Percentiles rank a stretch among this genome's conserved stretches.
These are phyloP conservation scores for Rhexocercosporidium sp. DNA, from an alignment of 2,329 filamentous ascomycete genomes.

Conservation along the genomic window DNA sequence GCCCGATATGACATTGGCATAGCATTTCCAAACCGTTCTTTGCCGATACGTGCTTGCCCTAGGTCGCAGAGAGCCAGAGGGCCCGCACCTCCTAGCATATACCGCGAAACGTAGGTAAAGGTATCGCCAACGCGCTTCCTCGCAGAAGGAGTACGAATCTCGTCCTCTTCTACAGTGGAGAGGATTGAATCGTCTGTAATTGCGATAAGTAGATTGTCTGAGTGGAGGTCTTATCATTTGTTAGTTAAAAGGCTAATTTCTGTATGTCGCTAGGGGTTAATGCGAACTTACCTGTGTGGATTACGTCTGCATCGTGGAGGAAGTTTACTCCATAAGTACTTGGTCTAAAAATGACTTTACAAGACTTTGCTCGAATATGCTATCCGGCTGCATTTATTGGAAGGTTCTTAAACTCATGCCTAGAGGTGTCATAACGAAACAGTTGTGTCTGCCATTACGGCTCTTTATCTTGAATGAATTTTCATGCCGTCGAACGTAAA, in stretches of 20 bases:
- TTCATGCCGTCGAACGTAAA: conserved; percentile 43
- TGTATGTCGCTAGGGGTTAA: background rate
- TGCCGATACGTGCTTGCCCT: conserved; percentile 24
- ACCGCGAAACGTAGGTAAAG: conserved; percentile 22
- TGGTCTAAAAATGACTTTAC: conserved; percentile 17
- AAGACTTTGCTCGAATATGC: conserved; percentile 17
- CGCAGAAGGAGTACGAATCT: conserved; percentile 22
- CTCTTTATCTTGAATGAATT: conserved; percentile 44
- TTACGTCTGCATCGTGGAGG: conserved; percentile 24
- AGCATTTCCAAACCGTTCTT: conserved; percentile 10
- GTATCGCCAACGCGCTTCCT: conserved; percentile 25
- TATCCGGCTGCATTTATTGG: conserved; percentile 33
- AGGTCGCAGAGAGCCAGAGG: conserved; percentile 24
- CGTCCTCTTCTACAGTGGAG: conserved; percentile 26
- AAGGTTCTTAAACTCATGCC: conserved; percentile 47
- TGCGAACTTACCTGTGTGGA: conserved; percentile 24
- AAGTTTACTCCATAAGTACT: conserved; percentile 22
- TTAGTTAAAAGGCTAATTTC: background rate
- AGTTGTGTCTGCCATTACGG: conserved; percentile 42
- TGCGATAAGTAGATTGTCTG: conserved; percentile 27
- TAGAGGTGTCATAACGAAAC: conserved; percentile 45
- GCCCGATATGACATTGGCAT: conserved; percentile 38
- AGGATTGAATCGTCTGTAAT: conserved; percentile 25
- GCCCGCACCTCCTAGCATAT: conserved; percentile 23
- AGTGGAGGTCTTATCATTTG: conserved; percentile 24